Base-by-base conservation (phyloP, 129 eudicot species). In the Smallanthus sonchifolius region DNA sequence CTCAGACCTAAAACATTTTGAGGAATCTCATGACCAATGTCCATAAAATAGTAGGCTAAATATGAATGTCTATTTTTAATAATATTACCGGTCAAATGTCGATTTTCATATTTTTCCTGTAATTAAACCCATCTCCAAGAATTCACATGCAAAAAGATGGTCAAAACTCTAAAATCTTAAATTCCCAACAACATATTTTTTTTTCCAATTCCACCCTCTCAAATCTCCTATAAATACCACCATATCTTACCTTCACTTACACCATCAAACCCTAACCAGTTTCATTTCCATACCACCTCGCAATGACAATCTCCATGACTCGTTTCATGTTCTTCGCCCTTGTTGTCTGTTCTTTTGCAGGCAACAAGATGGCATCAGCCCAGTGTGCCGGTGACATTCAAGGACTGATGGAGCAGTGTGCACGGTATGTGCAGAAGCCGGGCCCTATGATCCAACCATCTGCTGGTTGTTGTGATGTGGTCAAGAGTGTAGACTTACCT, bases 361-460 rank as follows among this genome's bases (percentile, higher is more conserved):
- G 19, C 63, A 63, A 47, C 70, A 63, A 55, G 14, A 69, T 68
- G 66, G 88, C 69, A 4, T 60, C 76, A 9, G 91, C 76, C 3
- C 91, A 86, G 42, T 89, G 96, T 62, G 77, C 63, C 17, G 96
- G 91, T 0, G 83, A 86, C 40, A 40, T 89, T 54, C 80, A 83
- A 32, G 87, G 89, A 10, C 86, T 89, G 6, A 80, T 89, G 61
- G 75, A 87, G 34, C 70, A 84, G 69, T 89, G 96, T 68, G 78
- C 89, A 9, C 51, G 70, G 24, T 89, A 69, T 15, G 96, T 86
- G 4, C 85, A 77, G 24, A 80, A 78, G 30, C 8, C 76, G 3
- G 92, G 92, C 6, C 89, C 92, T 0, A 69, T 28, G 60, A 45
- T 72, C 5, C 65, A 59, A 55, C 96, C 96, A 0, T 84, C 91